A percentile compares a stretch with the other conserved stretches of the same genome.
Conservation (phyloP, 1,284 basidiomycete species). For the Phylloporus sp. region DNA sequence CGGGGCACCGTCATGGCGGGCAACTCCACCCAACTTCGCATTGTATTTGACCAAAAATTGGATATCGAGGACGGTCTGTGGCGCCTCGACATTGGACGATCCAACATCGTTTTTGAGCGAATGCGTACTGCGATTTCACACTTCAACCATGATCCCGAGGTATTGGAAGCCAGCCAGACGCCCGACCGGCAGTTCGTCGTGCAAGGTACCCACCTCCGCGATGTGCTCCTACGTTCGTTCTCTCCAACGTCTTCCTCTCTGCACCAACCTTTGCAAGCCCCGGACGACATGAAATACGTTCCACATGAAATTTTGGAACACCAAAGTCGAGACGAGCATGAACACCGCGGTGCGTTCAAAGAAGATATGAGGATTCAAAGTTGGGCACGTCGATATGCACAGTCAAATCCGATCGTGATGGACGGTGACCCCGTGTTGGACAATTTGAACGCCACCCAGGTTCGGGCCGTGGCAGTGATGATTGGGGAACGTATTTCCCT, state of each 20-base stretch:
- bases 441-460: slow-evolving; percentile 79
- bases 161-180: slow-evolving; percentile 41
- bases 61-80: slow-evolving; percentile 55
- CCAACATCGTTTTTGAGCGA: slow-evolving; percentile 68
- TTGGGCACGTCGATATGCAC: slow-evolving; percentile 73
- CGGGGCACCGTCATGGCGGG: slow-evolving; percentile 60
- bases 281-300: slow-evolving; percentile 43
- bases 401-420: slow-evolving; percentile 63
- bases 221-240: slow-evolving; percentile 65
- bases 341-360: slow-evolving; percentile 57
- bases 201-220: slow-evolving; percentile 70
- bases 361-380: slow-evolving; percentile 74
- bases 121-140: slow-evolving; percentile 71
- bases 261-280: slow-evolving; percentile 36
- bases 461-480: slow-evolving; percentile 86
- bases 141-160: slow-evolving; percentile 60
- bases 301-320: slow-evolving; percentile 41
- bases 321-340: slow-evolving; percentile 27
- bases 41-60: slow-evolving; percentile 61
- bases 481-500: slow-evolving; percentile 78
- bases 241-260: slow-evolving; percentile 34
- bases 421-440: slow-evolving; percentile 81
- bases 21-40: slow-evolving; percentile 52
- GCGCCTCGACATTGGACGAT: slow-evolving; percentile 77
- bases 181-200: slow-evolving; percentile 54